Base-by-base conservation (phyloP, 2,329 filamentous ascomycete genomes). In the Exserohilum rostratum region DNA sequence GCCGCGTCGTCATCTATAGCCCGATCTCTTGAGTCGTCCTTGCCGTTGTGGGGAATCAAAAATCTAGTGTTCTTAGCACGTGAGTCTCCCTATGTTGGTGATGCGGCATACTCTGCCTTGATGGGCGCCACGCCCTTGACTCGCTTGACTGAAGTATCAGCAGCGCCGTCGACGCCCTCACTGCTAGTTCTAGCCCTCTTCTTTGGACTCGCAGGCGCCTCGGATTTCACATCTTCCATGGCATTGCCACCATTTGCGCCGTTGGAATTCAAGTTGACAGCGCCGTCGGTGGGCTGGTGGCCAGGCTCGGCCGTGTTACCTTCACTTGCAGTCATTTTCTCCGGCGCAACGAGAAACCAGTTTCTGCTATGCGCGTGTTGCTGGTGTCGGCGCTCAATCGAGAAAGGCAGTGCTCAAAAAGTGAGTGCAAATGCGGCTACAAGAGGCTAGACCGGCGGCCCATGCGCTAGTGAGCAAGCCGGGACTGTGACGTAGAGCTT, bases 31-130 rank as follows among this genome's bases (percentile, higher is more conserved):
- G 61, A 53, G 15, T 65, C 66, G 30, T 46, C 48, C 50, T 65
- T 66, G 47, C 66, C 65, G 50, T 61, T 56, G 29, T 65, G 65
- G 33, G 66, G 66, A 29, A 76, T 55, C 34, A 77, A 53, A 49
- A 68, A 77, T 57, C 74, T 77, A 46, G 25, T 35, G 17, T 50
- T 54, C 34, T 70, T 62, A 70, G 67, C 64, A 53, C 42, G 39
- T 55, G 38, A 40, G 18, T 25, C 18, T 13, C 44, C 42, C 34
- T 33, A 51, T 27, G 48, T 48, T 43, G 49, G 43, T 44, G 25
- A 33, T 51, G 43, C 31, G 31, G 55, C 82, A 75, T 77, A 90
- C 85, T 92, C 89, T 69, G 84, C 80, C 75, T 91, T 92, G 73
- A 93, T 85, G 7, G 86, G 85, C 17, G 89, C 89, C 48, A 88